A percentile compares a stretch with the other conserved stretches of the same genome.
Evolutionary conservation across 2,329 filamentous ascomycete species (phyloP).

Genomic region (Fusarium solani-melongenae): DNA sequence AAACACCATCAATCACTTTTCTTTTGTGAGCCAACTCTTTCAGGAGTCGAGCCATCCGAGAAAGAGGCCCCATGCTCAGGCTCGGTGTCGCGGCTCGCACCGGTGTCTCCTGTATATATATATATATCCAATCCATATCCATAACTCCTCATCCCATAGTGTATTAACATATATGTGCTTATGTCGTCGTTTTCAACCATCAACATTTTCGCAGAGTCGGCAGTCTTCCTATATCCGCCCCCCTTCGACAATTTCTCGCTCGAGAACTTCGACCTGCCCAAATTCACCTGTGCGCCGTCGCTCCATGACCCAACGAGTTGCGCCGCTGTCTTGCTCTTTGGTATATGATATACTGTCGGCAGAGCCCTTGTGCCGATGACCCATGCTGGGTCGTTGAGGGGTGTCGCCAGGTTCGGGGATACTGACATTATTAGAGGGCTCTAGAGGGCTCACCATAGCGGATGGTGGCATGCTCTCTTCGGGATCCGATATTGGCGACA

Average conservation of each 20-base stretch:
- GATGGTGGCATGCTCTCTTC: constrained; percentile 32
- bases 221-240: constrained; percentile 54
- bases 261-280: constrained; percentile 73
- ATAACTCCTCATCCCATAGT: constrained; percentile 27
- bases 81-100: constrained; percentile 13
- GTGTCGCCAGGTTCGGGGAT: constrained; percentile 16
- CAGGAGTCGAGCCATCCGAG: neutral
- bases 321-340: constrained; percentile 69
- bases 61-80: constrained; percentile 4
- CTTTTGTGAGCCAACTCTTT: neutral
- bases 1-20: constrained; percentile 34
- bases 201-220: neutral
- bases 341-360: constrained; percentile 78
- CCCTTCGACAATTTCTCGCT: constrained; percentile 71
- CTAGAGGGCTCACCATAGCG: constrained; percentile 35
- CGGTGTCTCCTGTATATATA: constrained; percentile 15
- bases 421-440: constrained; percentile 26
- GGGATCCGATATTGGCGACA: constrained; percentile 36
- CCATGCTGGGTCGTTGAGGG: constrained; percentile 40
- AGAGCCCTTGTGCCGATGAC: constrained; percentile 66
- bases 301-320: constrained; percentile 76
- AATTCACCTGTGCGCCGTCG: constrained; percentile 72
- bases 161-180: constrained; percentile 17
- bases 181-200: constrained; percentile 15
- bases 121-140: constrained; percentile 28